A percentile compares a stretch with the other conserved stretches of the same genome.
Conservation (phyloP, 371 early-diverging fungal species). For the Mucor velutinosus region DNA sequence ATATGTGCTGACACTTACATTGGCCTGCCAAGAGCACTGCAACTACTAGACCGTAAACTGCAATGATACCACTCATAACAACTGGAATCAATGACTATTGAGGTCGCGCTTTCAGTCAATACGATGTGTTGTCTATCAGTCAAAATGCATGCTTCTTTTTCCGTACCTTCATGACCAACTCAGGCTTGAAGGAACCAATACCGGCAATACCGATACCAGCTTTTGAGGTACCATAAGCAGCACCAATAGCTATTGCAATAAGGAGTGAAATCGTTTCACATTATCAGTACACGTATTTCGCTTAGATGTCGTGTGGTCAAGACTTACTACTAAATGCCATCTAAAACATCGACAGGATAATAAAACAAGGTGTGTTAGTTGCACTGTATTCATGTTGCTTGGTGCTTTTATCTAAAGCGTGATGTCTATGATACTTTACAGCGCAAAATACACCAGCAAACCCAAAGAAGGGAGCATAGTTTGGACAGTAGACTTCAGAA, state of each 20-base stretch:
- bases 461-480: slow-evolving; percentile 52
- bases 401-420: neutral
- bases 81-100: slow-evolving; percentile 78
- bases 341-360: slow-evolving; percentile 12
- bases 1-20: slow-evolving; percentile 45
- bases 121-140: neutral
- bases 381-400: neutral
- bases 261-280: neutral
- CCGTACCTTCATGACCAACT: slow-evolving; percentile 81
- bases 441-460: slow-evolving; percentile 55
- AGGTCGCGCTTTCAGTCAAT: neutral
- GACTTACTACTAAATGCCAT: slow-evolving; percentile 49
- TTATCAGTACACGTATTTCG: neutral
- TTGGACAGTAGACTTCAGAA: slow-evolving; percentile 46
- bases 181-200: slow-evolving; percentile 88
- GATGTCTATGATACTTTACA: slow-evolving; percentile 27
- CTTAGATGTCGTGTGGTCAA: neutral
- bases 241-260: slow-evolving; percentile 72
- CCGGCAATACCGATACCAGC: slow-evolving; percentile 88
- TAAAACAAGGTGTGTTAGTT: slow-evolving; percentile 4
- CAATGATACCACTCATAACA: slow-evolving; percentile 95
- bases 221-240: slow-evolving; percentile 93
- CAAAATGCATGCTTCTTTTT: neutral
- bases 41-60: slow-evolving; percentile 89
- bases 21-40: slow-evolving; percentile 80